Percentiles rank a stretch among this genome's conserved stretches.
phyloP scores from a whole-genome alignment of 345 rosid species.

The Populus deltoides region DNA sequence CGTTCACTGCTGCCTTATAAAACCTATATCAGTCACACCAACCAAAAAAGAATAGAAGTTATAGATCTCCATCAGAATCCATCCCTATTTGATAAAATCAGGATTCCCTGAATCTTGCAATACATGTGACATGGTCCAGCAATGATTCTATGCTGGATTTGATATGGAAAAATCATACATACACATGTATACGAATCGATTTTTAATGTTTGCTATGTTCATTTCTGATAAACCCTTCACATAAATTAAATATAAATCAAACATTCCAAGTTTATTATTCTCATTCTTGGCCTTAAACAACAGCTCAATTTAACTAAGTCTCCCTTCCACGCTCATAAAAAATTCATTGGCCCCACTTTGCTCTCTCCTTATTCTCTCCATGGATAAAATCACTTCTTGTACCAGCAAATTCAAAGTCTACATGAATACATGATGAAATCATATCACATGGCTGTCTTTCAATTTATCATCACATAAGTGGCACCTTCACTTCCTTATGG shows the following conservation, averaged over 20 bases:
- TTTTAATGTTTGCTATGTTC: background rate
- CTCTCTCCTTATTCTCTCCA: no score
- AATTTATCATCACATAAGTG: no score
- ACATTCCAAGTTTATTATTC: background rate
- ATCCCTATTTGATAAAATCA: background rate
- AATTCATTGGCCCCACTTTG: no score
- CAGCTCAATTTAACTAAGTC: no score
- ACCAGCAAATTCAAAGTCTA: no score
- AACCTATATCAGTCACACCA: slow-evolving; percentile 47
- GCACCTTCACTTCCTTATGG: no score
- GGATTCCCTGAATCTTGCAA: background rate
- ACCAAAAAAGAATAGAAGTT: background rate
- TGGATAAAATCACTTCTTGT: no score
- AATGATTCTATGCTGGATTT: background rate
- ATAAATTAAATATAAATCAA: background rate
- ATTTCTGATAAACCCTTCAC: background rate
- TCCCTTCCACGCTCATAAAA: no score
- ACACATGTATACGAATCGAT: background rate
- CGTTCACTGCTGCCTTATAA: slow-evolving; percentile 66
- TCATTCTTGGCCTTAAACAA: no score
- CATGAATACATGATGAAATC: no score
- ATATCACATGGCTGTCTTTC: no score
- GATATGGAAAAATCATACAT: no score
- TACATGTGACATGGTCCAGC: background rate
- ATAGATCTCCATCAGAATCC: slow-evolving; percentile 4